phyloP scores from a whole-genome alignment of 2,329 filamentous ascomycete genomes.

The Diatrype stigma region DNA sequence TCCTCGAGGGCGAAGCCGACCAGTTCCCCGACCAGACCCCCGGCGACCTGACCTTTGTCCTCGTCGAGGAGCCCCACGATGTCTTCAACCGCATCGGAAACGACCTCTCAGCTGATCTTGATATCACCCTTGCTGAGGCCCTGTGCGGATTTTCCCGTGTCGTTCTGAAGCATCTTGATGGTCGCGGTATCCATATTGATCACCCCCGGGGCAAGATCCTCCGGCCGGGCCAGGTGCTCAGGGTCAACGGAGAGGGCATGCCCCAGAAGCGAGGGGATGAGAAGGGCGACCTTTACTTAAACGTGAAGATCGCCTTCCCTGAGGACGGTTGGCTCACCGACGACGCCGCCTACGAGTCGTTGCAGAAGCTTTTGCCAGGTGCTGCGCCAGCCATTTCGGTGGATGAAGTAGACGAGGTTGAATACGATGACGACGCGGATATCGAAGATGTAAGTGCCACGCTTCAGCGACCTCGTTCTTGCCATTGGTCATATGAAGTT shows the following conservation, averaged over 20 bases:
- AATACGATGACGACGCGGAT: constrained; percentile 77
- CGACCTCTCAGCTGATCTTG: constrained; percentile 78
- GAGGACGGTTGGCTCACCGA: constrained; percentile 77
- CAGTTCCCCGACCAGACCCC: constrained; percentile 85
- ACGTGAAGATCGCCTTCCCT: constrained; percentile 84
- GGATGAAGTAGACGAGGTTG: constrained; percentile 80
- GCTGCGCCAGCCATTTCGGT: constrained; percentile 58
- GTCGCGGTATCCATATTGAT: constrained; percentile 78
- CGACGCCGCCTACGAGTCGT: constrained; percentile 63
- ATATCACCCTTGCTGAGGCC: constrained; percentile 78
- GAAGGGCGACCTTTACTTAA: constrained; percentile 82
- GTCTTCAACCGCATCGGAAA: constrained; percentile 77
- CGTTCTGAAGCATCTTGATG: constrained; percentile 88
- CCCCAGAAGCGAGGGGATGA: constrained; percentile 79
- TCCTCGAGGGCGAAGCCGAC: constrained; percentile 89
- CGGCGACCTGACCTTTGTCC: constrained; percentile 87
- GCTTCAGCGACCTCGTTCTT: not conserved
- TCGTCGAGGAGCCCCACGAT: constrained; percentile 78
- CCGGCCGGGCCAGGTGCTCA: constrained; percentile 78
- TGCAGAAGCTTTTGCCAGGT: constrained; percentile 73
- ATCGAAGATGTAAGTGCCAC: constrained; percentile 64
- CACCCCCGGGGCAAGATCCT: constrained; percentile 80
- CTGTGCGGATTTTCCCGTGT: constrained; percentile 86
- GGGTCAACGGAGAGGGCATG: constrained; percentile 89
- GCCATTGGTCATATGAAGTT: not conserved